Conservation (phyloP, 495 filamentous ascomycete species). For the Trichoderma virens region DNA sequence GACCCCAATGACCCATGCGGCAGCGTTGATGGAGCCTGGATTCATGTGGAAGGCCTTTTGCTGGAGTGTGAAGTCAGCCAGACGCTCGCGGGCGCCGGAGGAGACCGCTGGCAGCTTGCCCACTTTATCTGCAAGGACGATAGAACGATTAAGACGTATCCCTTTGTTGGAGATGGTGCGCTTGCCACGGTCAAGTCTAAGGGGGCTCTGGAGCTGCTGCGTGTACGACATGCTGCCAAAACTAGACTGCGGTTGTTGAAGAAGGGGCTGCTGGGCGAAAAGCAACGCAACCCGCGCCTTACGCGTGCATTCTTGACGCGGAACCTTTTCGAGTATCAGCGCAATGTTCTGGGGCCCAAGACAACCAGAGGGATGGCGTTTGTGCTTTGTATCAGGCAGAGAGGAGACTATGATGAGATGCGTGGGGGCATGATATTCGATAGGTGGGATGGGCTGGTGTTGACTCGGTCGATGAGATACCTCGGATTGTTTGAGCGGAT, state of each 20-base stretch:
- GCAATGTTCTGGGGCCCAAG: no score
- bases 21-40: background rate
- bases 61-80: background rate
- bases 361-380: background rate
- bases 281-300: no score
- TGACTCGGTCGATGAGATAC: background rate
- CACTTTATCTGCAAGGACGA: background rate
- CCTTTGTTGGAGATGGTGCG: background rate
- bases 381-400: background rate
- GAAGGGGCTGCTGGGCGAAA: no score
- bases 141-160: background rate
- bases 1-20: background rate
- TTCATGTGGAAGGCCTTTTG: background rate
- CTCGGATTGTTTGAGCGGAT: background rate
- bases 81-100: background rate
- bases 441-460: background rate
- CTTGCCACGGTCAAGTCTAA: background rate
- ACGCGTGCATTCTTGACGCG: no score
- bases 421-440: no score
- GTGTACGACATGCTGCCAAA: background rate
- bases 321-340: no score
- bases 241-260: background rate
- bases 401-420: background rate
- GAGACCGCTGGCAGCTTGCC: background rate
- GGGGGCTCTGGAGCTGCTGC: background rate